Evolutionary conservation across 768 basidiomycete genomes (phyloP).

Genomic region (Lactarius trivialis): DNA sequence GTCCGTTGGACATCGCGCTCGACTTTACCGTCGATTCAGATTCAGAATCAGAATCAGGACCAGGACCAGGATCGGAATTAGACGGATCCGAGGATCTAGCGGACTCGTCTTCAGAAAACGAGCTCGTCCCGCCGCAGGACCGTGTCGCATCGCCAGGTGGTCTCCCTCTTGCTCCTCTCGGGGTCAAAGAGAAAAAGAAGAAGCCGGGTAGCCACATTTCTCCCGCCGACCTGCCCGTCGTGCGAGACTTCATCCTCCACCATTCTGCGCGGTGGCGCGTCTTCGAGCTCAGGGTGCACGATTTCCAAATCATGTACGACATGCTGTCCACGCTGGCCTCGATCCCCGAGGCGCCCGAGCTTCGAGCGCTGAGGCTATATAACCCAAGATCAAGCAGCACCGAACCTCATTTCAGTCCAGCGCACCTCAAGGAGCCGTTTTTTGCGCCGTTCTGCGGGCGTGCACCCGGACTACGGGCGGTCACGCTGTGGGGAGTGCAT

Average conservation of each 20-base stretch:
- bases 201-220: conserved; percentile 8
- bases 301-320: conserved; percentile 42
- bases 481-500: conserved; percentile 64
- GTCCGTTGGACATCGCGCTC: conserved; percentile 49
- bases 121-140: conserved; percentile 16
- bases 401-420: conserved; percentile 42
- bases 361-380: conserved; percentile 50
- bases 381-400: too few relatives aligned
- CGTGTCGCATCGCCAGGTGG: conserved; percentile 18
- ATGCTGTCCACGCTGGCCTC: conserved; percentile 39
- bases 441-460: conserved; percentile 48
- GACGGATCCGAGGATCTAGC: conserved; percentile 12
- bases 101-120: conserved; percentile 2
- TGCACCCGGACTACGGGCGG: conserved; percentile 42
- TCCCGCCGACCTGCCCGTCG: conserved; percentile 23
- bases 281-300: conserved; percentile 41
- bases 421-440: conserved; percentile 35
- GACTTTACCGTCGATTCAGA: conserved; percentile 28
- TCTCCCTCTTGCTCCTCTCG: conserved; percentile 11
- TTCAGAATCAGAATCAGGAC: conserved; percentile 19
- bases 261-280: conserved; percentile 49
- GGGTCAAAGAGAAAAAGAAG: neutral
- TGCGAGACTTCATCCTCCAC: conserved; percentile 40
- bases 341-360: conserved; percentile 43
- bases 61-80: conserved; percentile 11